phyloP scores from a whole-genome alignment of 768 basidiomycete species.

The Termitomyces sp. region DNA sequence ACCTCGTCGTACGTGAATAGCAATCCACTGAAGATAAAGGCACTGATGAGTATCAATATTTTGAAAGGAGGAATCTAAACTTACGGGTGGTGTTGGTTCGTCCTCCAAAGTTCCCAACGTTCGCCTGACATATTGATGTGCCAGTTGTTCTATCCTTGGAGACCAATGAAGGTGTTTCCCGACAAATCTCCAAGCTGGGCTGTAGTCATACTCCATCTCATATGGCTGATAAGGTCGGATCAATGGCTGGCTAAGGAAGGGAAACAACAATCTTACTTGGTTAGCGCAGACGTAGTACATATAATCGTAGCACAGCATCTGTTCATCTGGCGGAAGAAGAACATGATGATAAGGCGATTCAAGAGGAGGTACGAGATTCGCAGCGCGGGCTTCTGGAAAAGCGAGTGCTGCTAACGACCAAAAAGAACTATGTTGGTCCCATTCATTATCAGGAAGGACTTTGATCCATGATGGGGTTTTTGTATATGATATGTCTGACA shows the following conservation, averaged over 20 bases:
- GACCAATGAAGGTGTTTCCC: slow-evolving; percentile 49
- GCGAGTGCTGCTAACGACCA: slow-evolving; percentile 41
- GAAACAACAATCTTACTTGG: slow-evolving; percentile 27
- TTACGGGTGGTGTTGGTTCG: slow-evolving; percentile 41
- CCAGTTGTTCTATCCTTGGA: slow-evolving; percentile 31
- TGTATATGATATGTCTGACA: slow-evolving; percentile 47
- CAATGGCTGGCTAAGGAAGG: background rate
- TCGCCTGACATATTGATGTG: slow-evolving; percentile 38
- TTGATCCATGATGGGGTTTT: slow-evolving; percentile 43
- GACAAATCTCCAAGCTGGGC: slow-evolving; percentile 53
- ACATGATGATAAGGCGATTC: slow-evolving; percentile 34
- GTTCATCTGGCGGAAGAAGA: slow-evolving; percentile 44
- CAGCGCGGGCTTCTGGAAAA: slow-evolving; percentile 36
- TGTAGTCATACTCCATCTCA: slow-evolving; percentile 52
- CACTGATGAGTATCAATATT: background rate
- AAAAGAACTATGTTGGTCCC: slow-evolving; percentile 39
- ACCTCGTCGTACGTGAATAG: slow-evolving; percentile 49
- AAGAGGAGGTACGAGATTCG: slow-evolving; percentile 30
- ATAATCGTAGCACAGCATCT: slow-evolving; percentile 47
- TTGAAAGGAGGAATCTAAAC: slow-evolving; percentile 12
- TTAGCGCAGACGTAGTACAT: slow-evolving; percentile 43
- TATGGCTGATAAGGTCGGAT: slow-evolving; percentile 30
- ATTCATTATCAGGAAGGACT: slow-evolving; percentile 35
- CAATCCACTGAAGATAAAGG: slow-evolving; percentile 39
- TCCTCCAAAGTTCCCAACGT: slow-evolving; percentile 32